phyloP scores from a whole-genome alignment of 2,329 filamentous ascomycete genomes.

The Aspergillus aculeatinus region DNA sequence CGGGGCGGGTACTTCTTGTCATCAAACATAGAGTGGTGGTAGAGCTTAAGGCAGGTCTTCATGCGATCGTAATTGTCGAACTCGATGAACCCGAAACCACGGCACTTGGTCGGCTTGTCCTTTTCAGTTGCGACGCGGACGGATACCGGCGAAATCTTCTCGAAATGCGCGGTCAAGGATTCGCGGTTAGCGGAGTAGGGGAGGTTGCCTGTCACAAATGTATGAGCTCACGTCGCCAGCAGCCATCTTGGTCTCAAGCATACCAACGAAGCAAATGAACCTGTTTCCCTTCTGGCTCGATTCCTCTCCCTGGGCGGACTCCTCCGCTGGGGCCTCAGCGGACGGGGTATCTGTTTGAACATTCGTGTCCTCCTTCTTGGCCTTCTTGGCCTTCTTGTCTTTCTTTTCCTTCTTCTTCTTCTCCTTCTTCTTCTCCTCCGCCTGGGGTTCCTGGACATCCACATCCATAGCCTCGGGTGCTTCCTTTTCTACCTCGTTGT shows the following conservation, averaged over 20 bases:
- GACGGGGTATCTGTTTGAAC: conserved; percentile 10
- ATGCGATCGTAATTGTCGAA: conserved; percentile 83
- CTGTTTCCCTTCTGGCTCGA: conserved; percentile 48
- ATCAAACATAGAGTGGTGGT: conserved; percentile 80
- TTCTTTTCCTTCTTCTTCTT: conserved; percentile 23
- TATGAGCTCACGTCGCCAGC: not conserved
- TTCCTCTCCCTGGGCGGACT: conserved; percentile 19
- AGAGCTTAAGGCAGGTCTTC: conserved; percentile 87
- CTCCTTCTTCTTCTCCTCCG: conserved; percentile 15
- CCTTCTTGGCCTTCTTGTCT: conserved; percentile 22
- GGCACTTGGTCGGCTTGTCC: conserved; percentile 61
- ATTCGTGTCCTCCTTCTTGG: conserved; percentile 29
- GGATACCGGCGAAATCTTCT: conserved; percentile 66
- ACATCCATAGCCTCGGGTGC: conserved; percentile 19
- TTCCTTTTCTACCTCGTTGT: conserved; percentile 11
- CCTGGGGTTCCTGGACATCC: conserved; percentile 10
- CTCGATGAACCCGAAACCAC: conserved; percentile 84
- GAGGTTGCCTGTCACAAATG: conserved; percentile 66
- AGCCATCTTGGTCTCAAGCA: conserved; percentile 18
- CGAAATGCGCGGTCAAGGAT: conserved; percentile 72
- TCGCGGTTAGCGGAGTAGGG: conserved; percentile 76
- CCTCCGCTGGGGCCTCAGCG: conserved; percentile 18
- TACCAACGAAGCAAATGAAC: conserved; percentile 77
- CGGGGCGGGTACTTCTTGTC: conserved; percentile 57
- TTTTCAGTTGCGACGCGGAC: conserved; percentile 74